phyloP scores from a whole-genome alignment of 371 early-diverging fungal genomes.

The Mortierella sp. region DNA sequence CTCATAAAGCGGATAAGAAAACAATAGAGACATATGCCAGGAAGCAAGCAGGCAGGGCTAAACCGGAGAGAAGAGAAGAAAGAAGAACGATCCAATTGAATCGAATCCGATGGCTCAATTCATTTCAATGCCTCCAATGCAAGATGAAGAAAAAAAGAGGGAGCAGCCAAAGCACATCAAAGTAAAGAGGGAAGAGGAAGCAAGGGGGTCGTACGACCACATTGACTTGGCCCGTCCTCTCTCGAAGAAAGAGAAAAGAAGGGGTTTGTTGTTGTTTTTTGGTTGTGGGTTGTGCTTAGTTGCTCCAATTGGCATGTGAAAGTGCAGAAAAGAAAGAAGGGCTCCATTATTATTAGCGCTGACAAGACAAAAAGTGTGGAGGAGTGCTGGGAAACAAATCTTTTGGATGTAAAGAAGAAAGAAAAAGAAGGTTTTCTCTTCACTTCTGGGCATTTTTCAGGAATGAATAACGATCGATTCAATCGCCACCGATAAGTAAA shows the following conservation, averaged over 20 bases:
- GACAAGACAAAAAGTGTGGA: constrained; percentile 47
- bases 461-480: constrained; percentile 5
- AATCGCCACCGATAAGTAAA: neutral
- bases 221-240: constrained; percentile 14
- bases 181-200: neutral
- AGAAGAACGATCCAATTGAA: constrained; percentile 4
- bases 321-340: neutral
- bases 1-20: constrained; percentile 1
- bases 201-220: constrained; percentile 8
- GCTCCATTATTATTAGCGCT: neutral
- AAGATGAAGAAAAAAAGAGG: neutral
- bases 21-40: neutral
- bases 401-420: neutral
- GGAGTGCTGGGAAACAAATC: constrained; percentile 53
- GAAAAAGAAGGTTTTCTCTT: neutral
- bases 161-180: neutral
- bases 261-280: neutral
- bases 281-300: neutral
- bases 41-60: neutral
- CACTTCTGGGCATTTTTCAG: constrained; percentile 3
- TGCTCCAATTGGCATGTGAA: constrained; percentile 11
- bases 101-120: neutral
- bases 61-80: neutral
- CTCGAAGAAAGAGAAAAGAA: neutral
- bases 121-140: neutral